Base-by-base conservation (phyloP, 352 stramenopile species). In the Globisporangium solare region DNA sequence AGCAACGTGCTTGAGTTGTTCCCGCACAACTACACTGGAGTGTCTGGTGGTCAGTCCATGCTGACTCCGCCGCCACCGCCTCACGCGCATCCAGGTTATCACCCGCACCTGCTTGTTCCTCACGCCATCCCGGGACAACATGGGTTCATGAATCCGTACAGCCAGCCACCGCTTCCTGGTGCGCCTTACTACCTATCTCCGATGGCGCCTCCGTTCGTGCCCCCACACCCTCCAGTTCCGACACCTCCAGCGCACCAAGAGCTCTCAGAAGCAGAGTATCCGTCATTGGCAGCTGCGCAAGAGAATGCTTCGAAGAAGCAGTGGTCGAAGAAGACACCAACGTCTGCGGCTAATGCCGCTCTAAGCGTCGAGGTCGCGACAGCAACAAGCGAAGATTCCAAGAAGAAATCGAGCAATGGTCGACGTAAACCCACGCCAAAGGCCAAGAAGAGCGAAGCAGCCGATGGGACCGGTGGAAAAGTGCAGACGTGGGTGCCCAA, bases 1-100 rank as follows among this genome's bases (percentile, higher is more conserved):
- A 52, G 68, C 24, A 40, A 64, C 21, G 60, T 79, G 27, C 67
- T 75, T 53, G 59, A 61, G 20, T 54, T 88, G 54, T 90, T 88
- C 52, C 77, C 79, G 7, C 73, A 85, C 60, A 78, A 78, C 39
- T 82, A 82, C 31, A 61, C 61, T 15, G 50, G 39, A 24, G 45
- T 10, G 15, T 20, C 18, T 24, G 47, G 31, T n/a, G 39, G 6
- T 18, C 48, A 31, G 40, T 45, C 35, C 20, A 10, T 57, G 50
- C 31, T 35, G 31, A 24, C 35, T 13, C 51, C 51, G 7, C 50
- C 50, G 6, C 40, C 48, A n/a, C 55, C 47, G 22, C 13, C 39
- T 2, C 27, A 35, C 10, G 27, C 27, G 27, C 27, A 35, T 35
- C 27, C 27, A 35, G 27, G 27, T 35, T 35, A 35, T 6, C 37